Percentiles rank a stretch among this genome's conserved stretches.
These are phyloP conservation scores for Trichoderma harzianum DNA, from an alignment of 2,329 filamentous ascomycete genomes.

Conservation along the genomic window DNA sequence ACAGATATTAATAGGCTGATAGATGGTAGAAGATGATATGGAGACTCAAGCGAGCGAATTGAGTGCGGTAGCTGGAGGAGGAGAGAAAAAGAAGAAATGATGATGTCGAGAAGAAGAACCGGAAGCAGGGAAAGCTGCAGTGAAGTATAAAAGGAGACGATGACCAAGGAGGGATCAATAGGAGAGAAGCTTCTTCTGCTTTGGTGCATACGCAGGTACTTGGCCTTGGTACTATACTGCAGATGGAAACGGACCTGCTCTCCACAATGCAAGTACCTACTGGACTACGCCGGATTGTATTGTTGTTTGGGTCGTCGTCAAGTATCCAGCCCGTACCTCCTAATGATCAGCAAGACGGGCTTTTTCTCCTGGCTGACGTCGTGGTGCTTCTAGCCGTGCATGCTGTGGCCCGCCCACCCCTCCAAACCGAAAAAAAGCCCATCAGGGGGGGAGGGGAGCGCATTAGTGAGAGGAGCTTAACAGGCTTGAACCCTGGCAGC, in stretches of 20 bases:
- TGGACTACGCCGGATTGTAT: not conserved
- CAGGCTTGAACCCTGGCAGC: not conserved
- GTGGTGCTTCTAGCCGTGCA: conserved; percentile 4
- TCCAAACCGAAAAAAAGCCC: not conserved
- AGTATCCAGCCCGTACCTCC: not conserved
- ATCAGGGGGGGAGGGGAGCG: conserved; percentile 6
- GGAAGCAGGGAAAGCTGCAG: conserved; percentile 22
- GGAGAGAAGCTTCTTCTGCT: conserved; percentile 18
- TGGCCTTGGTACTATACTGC: not conserved
- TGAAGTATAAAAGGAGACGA: conserved; percentile 18
- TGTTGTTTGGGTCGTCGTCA: not conserved
- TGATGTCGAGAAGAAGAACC: conserved; percentile 11
- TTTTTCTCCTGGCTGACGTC: conserved; percentile 16
- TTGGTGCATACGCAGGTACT: not conserved
- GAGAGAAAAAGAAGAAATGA: conserved; percentile 14
- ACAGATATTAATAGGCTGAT: not conserved
- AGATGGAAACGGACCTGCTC: not conserved
- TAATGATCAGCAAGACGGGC: not conserved
- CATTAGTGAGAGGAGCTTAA: not conserved
- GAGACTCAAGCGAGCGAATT: conserved; percentile 7
- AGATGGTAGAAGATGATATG: not conserved
- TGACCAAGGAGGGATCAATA: conserved; percentile 19
- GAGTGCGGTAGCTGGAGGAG: not conserved
- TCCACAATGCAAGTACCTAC: not conserved
- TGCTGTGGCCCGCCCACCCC: conserved; percentile 1